Base-by-base conservation (phyloP, 331 rosid species). In the Pyracantha coccinea region DNA sequence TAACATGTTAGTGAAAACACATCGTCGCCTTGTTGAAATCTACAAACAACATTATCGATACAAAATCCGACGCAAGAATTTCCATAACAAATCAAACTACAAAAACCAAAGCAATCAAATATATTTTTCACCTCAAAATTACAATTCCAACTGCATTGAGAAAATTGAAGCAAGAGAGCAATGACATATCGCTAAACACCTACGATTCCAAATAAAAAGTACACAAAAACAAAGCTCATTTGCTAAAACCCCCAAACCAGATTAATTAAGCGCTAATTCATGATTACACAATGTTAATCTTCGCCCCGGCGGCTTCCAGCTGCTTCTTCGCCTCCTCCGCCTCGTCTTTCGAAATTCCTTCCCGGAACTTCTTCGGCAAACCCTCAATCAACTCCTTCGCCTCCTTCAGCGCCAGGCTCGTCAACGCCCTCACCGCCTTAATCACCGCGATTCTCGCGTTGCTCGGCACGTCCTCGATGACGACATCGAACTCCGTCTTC, bases 371-470 rank as follows among this genome's bases (percentile, higher is more conserved):
- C 93, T 91, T 91, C 45, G 97, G 97, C 83, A 91, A 80, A 0
- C 96, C 97, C 74, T 91, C 96, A 4, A 91, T 91, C 45, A 91
- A 73, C 50, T 91, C 97, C 79, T 91, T 91, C 9, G 97, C 97
- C 50, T 91, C 97, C 76, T 91, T 91, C 86, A 91, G 75, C 4
- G 96, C 91, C 81, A 91, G 77, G 81, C 61, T 91, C 76, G 97
- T 91, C 88, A 89, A 61, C 1, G 84, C 83, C 72, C 97, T 85
- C 21, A 89, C 96, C 16, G 97, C 83, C 79, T 91, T 91, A 21
- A 91, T 91, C 70, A 88, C 96, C 15, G 97, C 65, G n/a, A 91
- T 89, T 71, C 97, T 78, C 20, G 88, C 78, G 21, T 74, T 89
- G 74, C 86, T 86, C 2, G 93, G 93, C 0, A 91, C 97, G 0